Conservation (phyloP, 1,139 yeast species). For the Lizanozyma gosingica region DNA sequence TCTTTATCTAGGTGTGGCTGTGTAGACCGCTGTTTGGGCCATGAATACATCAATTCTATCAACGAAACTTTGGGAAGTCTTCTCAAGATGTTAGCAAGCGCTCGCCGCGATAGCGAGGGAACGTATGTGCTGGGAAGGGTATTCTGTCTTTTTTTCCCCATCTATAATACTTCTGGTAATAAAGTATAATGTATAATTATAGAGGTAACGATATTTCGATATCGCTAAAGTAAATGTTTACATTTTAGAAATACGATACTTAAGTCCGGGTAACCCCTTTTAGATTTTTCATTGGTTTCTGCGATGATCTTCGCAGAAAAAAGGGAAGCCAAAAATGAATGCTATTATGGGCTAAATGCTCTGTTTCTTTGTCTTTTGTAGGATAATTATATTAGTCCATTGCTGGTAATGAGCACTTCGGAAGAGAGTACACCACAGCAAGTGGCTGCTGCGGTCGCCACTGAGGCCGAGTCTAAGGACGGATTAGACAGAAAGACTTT, state of each 20-base stretch:
- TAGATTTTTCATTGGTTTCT: too few relatives aligned
- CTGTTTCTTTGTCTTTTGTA: slow-evolving; percentile 1
- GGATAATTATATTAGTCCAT: background rate
- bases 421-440: slow-evolving; percentile 4
- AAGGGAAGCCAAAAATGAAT: slow-evolving; percentile 1
- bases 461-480: too few relatives aligned
- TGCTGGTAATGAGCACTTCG: background rate
- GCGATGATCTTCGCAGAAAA: slow-evolving; percentile 1
- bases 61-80: slow-evolving; percentile 28
- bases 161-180: too few relatives aligned
- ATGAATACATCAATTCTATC: slow-evolving; percentile 22
- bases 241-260: too few relatives aligned
- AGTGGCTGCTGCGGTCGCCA: slow-evolving; percentile 3
- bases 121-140: slow-evolving; percentile 33
- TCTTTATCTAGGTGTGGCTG: slow-evolving; percentile 23
- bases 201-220: too few relatives aligned
- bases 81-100: slow-evolving; percentile 15
- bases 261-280: background rate
- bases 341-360: background rate
- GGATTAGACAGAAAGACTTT: slow-evolving; percentile 55
- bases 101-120: slow-evolving; percentile 22
- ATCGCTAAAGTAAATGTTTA: too few relatives aligned
- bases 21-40: slow-evolving; percentile 30
- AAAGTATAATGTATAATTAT: too few relatives aligned
- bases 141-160: slow-evolving; percentile 1